Conservation (phyloP, 2,329 filamentous ascomycete species). For the Thelonectria olida region DNA sequence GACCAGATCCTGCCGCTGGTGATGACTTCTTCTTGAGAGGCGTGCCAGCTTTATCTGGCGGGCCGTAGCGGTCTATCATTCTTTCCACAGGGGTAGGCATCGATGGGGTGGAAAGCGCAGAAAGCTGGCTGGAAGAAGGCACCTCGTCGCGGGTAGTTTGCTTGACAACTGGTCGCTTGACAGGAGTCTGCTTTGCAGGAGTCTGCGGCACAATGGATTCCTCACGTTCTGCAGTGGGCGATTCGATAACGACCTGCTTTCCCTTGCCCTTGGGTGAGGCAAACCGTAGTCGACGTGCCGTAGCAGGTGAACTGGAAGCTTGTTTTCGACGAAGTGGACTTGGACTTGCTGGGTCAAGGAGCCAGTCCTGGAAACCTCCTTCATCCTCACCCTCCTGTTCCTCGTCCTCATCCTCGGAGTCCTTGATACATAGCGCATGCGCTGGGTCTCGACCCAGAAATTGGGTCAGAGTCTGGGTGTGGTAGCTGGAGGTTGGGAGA, state of each 20-base stretch:
- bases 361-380: slow-evolving; percentile 45
- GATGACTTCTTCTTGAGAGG: slow-evolving; percentile 50
- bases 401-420: slow-evolving; percentile 50
- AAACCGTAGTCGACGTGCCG: slow-evolving; percentile 27
- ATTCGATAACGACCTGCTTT: not conserved
- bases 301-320: slow-evolving; percentile 18
- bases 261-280: slow-evolving; percentile 25
- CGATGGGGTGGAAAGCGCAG: slow-evolving; percentile 50
- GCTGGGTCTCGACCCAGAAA: slow-evolving; percentile 40
- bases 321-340: slow-evolving; percentile 32
- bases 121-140: slow-evolving; percentile 51
- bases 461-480: slow-evolving; percentile 55
- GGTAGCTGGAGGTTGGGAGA: slow-evolving; percentile 44
- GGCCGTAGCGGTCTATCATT: slow-evolving; percentile 51
- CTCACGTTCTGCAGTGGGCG: slow-evolving; percentile 33
- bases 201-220: slow-evolving; percentile 54
- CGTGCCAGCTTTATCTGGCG: slow-evolving; percentile 44
- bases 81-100: slow-evolving; percentile 31
- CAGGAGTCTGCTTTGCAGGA: slow-evolving; percentile 56
- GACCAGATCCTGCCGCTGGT: slow-evolving; percentile 22
- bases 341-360: slow-evolving; percentile 41
- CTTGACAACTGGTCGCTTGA: slow-evolving; percentile 34
- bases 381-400: slow-evolving; percentile 26
- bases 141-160: slow-evolving; percentile 48
- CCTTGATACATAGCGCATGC: slow-evolving; percentile 41